Evolutionary conservation across 208 protist genomes (phyloP).

Genomic region (Leishmania arabica): DNA sequence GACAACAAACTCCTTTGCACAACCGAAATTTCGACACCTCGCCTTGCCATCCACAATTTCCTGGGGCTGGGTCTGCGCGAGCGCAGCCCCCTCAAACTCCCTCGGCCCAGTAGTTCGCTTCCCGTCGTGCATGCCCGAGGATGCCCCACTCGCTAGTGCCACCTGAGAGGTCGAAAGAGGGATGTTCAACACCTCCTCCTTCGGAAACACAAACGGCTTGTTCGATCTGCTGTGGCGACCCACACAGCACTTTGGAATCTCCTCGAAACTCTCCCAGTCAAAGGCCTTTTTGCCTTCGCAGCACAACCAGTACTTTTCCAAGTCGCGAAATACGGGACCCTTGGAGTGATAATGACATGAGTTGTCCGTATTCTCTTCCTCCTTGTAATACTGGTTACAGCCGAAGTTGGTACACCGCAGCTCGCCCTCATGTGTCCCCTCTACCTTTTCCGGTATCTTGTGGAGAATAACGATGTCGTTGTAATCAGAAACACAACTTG

Average conservation of each 20-base stretch:
- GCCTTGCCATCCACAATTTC: slow-evolving; percentile 78
- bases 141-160: background rate
- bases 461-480: slow-evolving; percentile 76
- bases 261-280: slow-evolving; percentile 86
- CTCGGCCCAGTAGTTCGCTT: slow-evolving; percentile 56
- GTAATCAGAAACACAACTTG: slow-evolving; percentile 61
- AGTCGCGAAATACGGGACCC: slow-evolving; percentile 83
- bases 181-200: slow-evolving; percentile 46
- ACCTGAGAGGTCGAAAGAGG: slow-evolving; percentile 50
- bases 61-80: slow-evolving; percentile 43
- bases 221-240: slow-evolving; percentile 59
- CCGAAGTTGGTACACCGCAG: slow-evolving; percentile 82
- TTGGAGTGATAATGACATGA: slow-evolving; percentile 71
- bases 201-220: slow-evolving; percentile 50
- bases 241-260: slow-evolving; percentile 62
- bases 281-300: slow-evolving; percentile 67
- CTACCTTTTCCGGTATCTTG: slow-evolving; percentile 23
- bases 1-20: slow-evolving; percentile 77
- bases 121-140: slow-evolving; percentile 5
- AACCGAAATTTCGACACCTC: slow-evolving; percentile 81
- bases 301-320: slow-evolving; percentile 86
- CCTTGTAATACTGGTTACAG: slow-evolving; percentile 69
- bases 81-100: slow-evolving; percentile 74
- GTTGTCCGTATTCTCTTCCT: slow-evolving; percentile 69
- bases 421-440: slow-evolving; percentile 35